These are phyloP conservation scores for Stephanodiscus triporus DNA, from an alignment of 108 stramenopile species.

Conservation along the genomic window DNA sequence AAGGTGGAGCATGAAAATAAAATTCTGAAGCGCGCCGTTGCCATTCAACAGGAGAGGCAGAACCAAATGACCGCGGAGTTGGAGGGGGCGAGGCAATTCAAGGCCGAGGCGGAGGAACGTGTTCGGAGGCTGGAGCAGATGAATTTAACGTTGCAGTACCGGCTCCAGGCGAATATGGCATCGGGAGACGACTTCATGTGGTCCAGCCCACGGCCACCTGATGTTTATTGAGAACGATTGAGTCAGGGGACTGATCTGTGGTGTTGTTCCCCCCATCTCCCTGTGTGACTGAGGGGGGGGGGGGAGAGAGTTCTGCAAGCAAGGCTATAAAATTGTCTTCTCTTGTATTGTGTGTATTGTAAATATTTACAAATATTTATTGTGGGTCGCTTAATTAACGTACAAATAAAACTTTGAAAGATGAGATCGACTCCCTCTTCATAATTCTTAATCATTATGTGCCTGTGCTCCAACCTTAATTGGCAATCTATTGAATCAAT, in stretches of 20 bases:
- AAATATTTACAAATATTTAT: no score
- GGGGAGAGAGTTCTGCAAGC: neutral
- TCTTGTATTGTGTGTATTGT: neutral
- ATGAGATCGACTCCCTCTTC: no score
- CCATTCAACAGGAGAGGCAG: constrained; percentile 86
- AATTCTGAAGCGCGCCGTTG: constrained; percentile 74
- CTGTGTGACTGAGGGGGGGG: neutral
- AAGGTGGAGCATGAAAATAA: constrained; percentile 74
- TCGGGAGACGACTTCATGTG: constrained; percentile 79
- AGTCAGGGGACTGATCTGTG: neutral
- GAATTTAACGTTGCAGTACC: constrained; percentile 75
- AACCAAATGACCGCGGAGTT: constrained; percentile 67
- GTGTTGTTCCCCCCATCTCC: neutral
- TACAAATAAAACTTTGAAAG: no score
- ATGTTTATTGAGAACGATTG: constrained; percentile 44
- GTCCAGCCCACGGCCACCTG: constrained; percentile 61
- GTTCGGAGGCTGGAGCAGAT: constrained; percentile 84
- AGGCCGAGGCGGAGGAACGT: constrained; percentile 67
- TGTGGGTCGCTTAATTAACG: no score
- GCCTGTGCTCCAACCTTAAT: no score
- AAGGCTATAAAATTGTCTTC: neutral
- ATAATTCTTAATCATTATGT: no score
- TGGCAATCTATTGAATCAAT: no score
- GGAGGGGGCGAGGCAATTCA: constrained; percentile 67
- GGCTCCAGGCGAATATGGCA: constrained; percentile 62